Percentiles rank a stretch among this genome's conserved stretches.
These are phyloP conservation scores for Lantana camara DNA, from an alignment of 257 asterid species.

Conservation along the genomic window DNA sequence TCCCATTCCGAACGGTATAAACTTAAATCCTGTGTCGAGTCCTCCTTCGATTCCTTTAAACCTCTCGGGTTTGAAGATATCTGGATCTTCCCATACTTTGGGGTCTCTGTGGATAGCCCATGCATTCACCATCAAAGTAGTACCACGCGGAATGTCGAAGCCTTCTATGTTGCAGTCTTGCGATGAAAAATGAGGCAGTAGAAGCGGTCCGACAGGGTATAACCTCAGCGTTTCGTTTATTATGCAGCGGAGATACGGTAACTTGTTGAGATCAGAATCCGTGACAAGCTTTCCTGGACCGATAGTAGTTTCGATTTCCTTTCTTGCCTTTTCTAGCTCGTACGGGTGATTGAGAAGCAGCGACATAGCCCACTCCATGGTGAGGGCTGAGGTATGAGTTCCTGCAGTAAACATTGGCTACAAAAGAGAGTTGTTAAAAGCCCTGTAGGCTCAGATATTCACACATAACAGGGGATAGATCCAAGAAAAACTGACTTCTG, in stretches of 20 bases:
- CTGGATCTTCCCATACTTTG: conserved; percentile 28
- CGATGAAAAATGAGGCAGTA: conserved; percentile 31
- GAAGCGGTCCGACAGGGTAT: conserved; percentile 28
- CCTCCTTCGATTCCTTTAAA: conserved; percentile 5
- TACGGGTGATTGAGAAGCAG: conserved; percentile 34
- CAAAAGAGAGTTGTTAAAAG: not conserved
- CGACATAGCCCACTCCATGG: conserved; percentile 37
- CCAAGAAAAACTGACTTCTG: too few relatives aligned
- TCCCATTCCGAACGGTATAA: conserved; percentile 39
- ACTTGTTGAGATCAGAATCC: conserved; percentile 25
- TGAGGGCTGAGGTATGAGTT: conserved; percentile 27
- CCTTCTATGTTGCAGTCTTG: conserved; percentile 29
- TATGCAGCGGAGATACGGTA: conserved; percentile 32
- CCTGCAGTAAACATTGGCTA: conserved; percentile 38
- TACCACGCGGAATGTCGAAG: conserved; percentile 25
- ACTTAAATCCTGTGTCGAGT: conserved; percentile 1
- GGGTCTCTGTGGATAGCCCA: conserved; percentile 36
- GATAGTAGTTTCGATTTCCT: conserved; percentile 24
- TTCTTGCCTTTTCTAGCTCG: conserved; percentile 22
- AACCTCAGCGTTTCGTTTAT: conserved; percentile 32
- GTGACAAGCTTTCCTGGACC: conserved; percentile 21
- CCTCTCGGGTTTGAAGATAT: conserved; percentile 28
- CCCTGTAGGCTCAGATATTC: too few relatives aligned
- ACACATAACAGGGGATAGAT: not conserved
- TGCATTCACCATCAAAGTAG: conserved; percentile 29